Evolutionary conservation across 495 filamentous ascomycete species (phyloP).

Genomic region (Opeltia flavorubescens): DNA sequence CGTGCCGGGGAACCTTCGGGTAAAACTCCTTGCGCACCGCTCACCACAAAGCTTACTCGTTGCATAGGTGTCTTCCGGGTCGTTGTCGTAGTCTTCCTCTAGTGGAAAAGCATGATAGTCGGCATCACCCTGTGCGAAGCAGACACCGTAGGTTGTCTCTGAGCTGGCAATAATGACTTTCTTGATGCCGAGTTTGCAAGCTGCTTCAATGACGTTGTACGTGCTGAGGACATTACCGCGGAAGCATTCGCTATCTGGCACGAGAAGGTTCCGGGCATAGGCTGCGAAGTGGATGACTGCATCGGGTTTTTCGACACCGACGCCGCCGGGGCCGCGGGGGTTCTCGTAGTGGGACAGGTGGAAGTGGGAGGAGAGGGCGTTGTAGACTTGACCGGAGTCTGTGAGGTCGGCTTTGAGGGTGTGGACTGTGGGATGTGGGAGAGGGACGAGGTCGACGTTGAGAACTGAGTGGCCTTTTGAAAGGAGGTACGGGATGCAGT

Average conservation of each 20-base stretch:
- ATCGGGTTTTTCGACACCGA: constrained; percentile 29
- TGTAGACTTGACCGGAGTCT: constrained; percentile 44
- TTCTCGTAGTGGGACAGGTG: constrained; percentile 33
- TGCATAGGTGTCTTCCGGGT: constrained; percentile 45
- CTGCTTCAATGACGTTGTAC: constrained; percentile 49
- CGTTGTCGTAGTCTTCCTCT: constrained; percentile 36
- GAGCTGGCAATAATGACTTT: constrained; percentile 46
- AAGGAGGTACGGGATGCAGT: constrained; percentile 40
- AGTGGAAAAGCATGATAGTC: constrained; percentile 43
- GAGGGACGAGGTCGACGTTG: constrained; percentile 41
- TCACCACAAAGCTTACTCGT: constrained; percentile 46
- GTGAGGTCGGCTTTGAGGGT: constrained; percentile 45
- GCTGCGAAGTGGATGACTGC: constrained; percentile 50
- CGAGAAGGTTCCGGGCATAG: constrained; percentile 45
- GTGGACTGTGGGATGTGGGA: constrained; percentile 32
- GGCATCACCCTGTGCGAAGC: constrained; percentile 40
- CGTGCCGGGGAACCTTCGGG: constrained; percentile 29
- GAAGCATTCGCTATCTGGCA: constrained; percentile 46
- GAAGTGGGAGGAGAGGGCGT: constrained; percentile 42
- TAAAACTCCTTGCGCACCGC: constrained; percentile 39
- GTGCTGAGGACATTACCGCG: constrained; percentile 35
- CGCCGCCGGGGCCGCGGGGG: constrained; percentile 18
- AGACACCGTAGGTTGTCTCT: constrained; percentile 45
- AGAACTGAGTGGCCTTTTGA: constrained; percentile 37
- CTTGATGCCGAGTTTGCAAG: constrained; percentile 42